Base-by-base conservation (phyloP, 169 alveolate species). In the Cryptosporidium ubiquitum region DNA sequence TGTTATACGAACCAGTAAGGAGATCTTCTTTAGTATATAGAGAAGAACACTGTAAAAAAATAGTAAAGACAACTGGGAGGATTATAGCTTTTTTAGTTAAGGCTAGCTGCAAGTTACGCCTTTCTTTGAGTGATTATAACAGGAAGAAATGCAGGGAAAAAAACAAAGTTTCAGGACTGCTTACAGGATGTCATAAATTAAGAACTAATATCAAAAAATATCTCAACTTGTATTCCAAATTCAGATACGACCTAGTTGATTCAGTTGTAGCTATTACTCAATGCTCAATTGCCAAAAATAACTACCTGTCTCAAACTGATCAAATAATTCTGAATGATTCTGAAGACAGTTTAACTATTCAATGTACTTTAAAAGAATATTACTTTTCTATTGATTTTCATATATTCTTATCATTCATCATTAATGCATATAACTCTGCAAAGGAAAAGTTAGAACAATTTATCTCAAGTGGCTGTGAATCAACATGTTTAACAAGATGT, bases 1-100 rank as follows among this genome's bases (percentile, higher is more conserved):
- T 73, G n/a, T 37, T 73, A 37, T 51, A 73, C 18, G 52, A 31
- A 37, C 85, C 85, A 55, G 68, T 20, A 40, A 73, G 85, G n/a
- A 73, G 85, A 16, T 33, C 68, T 33, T 18, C 51, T 3, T 57
- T 73, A 35, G n/a, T 4, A 33, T 73, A 14, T 55, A 49, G 26
- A n/a, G 85, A 73, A 29, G 12, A 0, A n/a, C 35, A 58, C 14
- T 73, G 85, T 73, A 37, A 55, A 16, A 73, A 73, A 58, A 12
- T 58, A 0, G 31, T 57, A 31, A 58, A 58, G 51, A 29, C 29
- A 0, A 33, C 69, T 37, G 70, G 85, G 1, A 55, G 69, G 35
- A 51, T 73, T 57, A 31, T 73, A 16, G 61, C 68, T 26, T 58
- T 20, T 42, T 26, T 52, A 31, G 23, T 57, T 33, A 7, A 52